Evolutionary conservation across 1,139 yeast genomes (phyloP).

Genomic region (Candida sp.): DNA sequence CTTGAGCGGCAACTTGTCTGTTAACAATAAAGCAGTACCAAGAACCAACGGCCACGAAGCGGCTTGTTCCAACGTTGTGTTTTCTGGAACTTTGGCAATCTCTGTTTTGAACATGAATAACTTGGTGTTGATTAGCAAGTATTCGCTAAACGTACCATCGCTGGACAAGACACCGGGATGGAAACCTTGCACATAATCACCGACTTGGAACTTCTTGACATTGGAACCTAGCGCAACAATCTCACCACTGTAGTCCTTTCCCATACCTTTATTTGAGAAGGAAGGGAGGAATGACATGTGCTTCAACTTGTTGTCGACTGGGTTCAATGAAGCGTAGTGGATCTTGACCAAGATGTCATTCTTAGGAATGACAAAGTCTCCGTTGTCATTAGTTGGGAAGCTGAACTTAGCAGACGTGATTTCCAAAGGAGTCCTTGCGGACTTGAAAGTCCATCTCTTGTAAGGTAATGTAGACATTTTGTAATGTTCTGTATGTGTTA

Average conservation of each 20-base stretch:
- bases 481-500: not conserved
- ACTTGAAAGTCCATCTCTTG: conserved; percentile 1
- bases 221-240: conserved; percentile 57
- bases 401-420: not conserved
- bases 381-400: not conserved
- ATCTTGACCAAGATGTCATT: conserved; percentile 61
- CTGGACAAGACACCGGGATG: conserved; percentile 42
- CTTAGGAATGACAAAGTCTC: conserved; percentile 24
- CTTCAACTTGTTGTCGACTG: conserved; percentile 61
- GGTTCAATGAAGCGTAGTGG: conserved; percentile 65
- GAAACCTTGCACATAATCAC: conserved; percentile 70
- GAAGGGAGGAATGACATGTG: conserved; percentile 26
- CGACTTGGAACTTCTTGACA: conserved; percentile 41
- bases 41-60: conserved; percentile 60
- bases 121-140: conserved; percentile 34
- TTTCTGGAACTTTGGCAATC: conserved; percentile 49
- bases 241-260: conserved; percentile 71
- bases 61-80: conserved; percentile 54
- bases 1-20: conserved; percentile 20
- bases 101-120: conserved; percentile 27
- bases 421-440: not conserved
- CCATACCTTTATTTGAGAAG: conserved; percentile 43
- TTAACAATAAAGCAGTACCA: conserved; percentile 56
- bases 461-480: not conserved
- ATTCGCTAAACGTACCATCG: conserved; percentile 54